A percentile compares a stretch with the other conserved stretches of the same genome.
These are phyloP conservation scores for Takashimella koratensis DNA, from an alignment of 1,284 basidiomycete species.

Conservation along the genomic window DNA sequence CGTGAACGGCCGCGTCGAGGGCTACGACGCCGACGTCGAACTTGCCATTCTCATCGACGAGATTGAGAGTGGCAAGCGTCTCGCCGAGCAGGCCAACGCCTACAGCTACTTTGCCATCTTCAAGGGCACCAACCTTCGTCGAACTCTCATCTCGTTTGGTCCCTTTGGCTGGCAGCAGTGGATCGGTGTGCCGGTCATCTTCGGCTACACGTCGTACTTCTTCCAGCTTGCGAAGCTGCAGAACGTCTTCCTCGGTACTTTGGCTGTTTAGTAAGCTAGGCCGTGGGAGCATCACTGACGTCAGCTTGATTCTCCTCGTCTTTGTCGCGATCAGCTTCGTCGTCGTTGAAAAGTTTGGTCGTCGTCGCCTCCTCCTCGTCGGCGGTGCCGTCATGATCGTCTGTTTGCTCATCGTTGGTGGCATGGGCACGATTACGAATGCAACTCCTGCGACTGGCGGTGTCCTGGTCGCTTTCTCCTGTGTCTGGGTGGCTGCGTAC, in stretches of 20 bases:
- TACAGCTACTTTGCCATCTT: constrained; percentile 6
- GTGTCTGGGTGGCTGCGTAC: constrained; percentile 24
- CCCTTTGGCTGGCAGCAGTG: constrained; percentile 12
- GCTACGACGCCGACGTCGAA: constrained; percentile 16
- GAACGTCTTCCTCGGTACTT: constrained; percentile 9
- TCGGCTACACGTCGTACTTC: constrained; percentile 19
- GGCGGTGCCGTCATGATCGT: constrained; percentile 37
- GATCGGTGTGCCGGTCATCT: constrained; percentile 17
- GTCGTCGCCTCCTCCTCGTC: constrained; percentile 40
- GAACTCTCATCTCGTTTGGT: constrained; percentile 14
- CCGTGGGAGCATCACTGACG: constrained; percentile 1
- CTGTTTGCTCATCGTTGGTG: constrained; percentile 36
- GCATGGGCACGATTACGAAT: constrained; percentile 25
- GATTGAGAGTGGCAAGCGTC: constrained; percentile 1
- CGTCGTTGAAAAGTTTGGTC: constrained; percentile 41
- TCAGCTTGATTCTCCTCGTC: constrained; percentile 28
- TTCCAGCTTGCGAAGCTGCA: constrained; percentile 14
- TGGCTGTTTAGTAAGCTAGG: constrained; percentile 4
- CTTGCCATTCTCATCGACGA: constrained; percentile 11
- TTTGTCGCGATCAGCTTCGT: constrained; percentile 42
- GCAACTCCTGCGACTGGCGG: constrained; percentile 1
- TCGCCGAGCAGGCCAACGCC: constrained; percentile 1
- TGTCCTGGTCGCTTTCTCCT: constrained; percentile 11
- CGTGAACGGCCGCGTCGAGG: constrained; percentile 13
- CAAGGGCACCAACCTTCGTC: constrained; percentile 14